These are phyloP conservation scores for Trametes coccinea DNA, from an alignment of 768 basidiomycete genomes.

Conservation along the genomic window DNA sequence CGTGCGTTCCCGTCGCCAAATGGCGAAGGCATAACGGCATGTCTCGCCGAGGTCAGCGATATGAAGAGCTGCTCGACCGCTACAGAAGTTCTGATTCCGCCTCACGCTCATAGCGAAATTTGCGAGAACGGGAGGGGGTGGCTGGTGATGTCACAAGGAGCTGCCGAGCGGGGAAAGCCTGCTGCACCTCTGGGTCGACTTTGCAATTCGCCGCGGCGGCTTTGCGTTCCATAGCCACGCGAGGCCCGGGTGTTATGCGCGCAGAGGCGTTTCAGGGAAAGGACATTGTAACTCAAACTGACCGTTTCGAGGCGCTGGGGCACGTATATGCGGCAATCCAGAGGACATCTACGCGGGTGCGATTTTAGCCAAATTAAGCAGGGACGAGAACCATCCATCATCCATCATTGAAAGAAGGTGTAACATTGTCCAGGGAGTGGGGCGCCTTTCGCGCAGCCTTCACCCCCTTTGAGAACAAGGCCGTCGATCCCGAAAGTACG, in stretches of 20 bases:
- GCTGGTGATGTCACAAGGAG: constrained; percentile 15
- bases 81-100: constrained; percentile 19
- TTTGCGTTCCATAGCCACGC: constrained; percentile 1
- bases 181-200: neutral
- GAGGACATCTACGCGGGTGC: neutral
- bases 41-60: constrained; percentile 21
- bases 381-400: constrained; percentile 4
- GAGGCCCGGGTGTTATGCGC: constrained; percentile 2
- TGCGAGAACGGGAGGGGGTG: constrained; percentile 2
- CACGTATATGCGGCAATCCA: constrained; percentile 10
- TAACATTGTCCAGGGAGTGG: constrained; percentile 6
- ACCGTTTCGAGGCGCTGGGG: constrained; percentile 15
- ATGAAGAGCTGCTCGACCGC: constrained; percentile 15
- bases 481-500: constrained; percentile 11
- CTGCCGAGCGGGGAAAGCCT: constrained; percentile 4
- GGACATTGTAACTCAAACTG: constrained; percentile 16
- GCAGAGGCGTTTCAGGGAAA: constrained; percentile 12
- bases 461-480: constrained; percentile 15
- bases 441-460: neutral
- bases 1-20: constrained; percentile 13
- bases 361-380: constrained; percentile 9
- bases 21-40: constrained; percentile 14
- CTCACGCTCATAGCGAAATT: constrained; percentile 3
- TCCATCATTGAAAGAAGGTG: neutral
- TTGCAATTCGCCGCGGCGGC: constrained; percentile 2